These are phyloP conservation scores for Malania oleifera DNA, from an alignment of 164 flowering plant species.

Conservation along the genomic window DNA sequence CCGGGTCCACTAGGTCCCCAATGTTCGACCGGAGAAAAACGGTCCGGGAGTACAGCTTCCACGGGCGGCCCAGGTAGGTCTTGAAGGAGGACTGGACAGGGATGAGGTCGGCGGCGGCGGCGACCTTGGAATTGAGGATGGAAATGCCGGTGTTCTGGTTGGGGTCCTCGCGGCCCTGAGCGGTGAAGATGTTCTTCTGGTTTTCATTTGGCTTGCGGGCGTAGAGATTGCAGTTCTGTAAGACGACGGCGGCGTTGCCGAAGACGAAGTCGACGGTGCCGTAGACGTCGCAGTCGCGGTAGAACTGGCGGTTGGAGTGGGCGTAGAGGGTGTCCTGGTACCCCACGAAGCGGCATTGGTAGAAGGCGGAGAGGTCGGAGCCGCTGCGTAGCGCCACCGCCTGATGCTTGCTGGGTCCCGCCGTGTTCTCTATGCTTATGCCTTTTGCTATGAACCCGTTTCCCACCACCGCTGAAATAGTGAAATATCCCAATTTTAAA, in stretches of 20 bases:
- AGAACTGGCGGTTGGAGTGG: slow-evolving; percentile 58
- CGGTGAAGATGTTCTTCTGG: slow-evolving; percentile 68
- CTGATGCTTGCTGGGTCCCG: slow-evolving; percentile 61
- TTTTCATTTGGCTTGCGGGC: slow-evolving; percentile 40
- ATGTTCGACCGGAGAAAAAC: slow-evolving; percentile 41
- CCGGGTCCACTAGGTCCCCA: slow-evolving; percentile 51
- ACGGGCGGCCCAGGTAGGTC: slow-evolving; percentile 80
- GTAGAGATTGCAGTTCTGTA: slow-evolving; percentile 46
- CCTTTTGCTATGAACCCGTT: slow-evolving; percentile 44
- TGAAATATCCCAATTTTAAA: too few species aligned
- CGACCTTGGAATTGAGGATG: slow-evolving; percentile 47
- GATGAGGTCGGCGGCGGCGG: slow-evolving; percentile 56
- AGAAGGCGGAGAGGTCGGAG: slow-evolving; percentile 51
- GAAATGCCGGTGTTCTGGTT: slow-evolving; percentile 82
- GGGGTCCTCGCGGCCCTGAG: slow-evolving; percentile 81
- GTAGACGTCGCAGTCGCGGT: slow-evolving; percentile 49
- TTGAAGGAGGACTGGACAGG: slow-evolving; percentile 36
- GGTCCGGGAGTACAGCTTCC: slow-evolving; percentile 75
- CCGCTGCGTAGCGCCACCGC: slow-evolving; percentile 56
- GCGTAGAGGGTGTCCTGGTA: slow-evolving; percentile 69
- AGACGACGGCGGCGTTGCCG: slow-evolving; percentile 54
- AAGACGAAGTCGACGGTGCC: slow-evolving; percentile 71
- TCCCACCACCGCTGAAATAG: slow-evolving; percentile 57
- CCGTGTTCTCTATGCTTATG: slow-evolving; percentile 53
- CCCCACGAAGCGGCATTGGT: slow-evolving; percentile 51